Base-by-base conservation (phyloP, 805 yeast species). In the Debaryomyces prosopidis region DNA sequence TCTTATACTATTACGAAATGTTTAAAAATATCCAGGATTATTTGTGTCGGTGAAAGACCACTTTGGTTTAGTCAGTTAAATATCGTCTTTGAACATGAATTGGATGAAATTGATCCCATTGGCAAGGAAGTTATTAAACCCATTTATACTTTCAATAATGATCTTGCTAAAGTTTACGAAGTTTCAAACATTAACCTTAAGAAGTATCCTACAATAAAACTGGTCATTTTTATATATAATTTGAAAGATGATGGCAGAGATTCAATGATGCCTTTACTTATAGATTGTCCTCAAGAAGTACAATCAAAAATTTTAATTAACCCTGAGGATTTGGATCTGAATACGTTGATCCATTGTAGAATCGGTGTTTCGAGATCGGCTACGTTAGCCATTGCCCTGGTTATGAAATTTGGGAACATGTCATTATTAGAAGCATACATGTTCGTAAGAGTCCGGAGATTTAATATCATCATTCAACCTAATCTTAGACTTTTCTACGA, bases 301-400 rank as follows among this genome's bases (percentile, higher is more conserved):
- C 73, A 65, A 46, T 46, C 53, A n/a, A 63, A 62, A 34, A 43
- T 63, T 16, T 48, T 66, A 20, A 55, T 53, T 10, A 46, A 54
- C 19, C 63, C 64, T 6, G 40, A 44, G 8, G 17, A 15, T 5
- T 41, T 42, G 8, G 16, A 40, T 16, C 32, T 36, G 6, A 50
- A 52, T 34, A 57, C 67, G 1, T 49, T 71, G 44, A 60, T 67
- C 14, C 75, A 71, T 49, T 71, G 76, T 50, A 60, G 66, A 20
- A 70, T 71, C 36, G 76, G 76, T 0, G 76, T 71, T 14, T 68
- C 73, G 4, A 54, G 76, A 30, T 68, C 73, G n/a, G 76, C 75
- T 4, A 60, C 74, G 10, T 61, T 71, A 36, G 65, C 69, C 4
- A 61, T 71, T 37, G 75, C 75, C 1, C 62, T 65, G 42, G 58